Evolutionary conservation across 257 asterid genomes (phyloP), one percentile per base, ranked within the genome.

Genomic region (Solanum paucissectum): DNA sequence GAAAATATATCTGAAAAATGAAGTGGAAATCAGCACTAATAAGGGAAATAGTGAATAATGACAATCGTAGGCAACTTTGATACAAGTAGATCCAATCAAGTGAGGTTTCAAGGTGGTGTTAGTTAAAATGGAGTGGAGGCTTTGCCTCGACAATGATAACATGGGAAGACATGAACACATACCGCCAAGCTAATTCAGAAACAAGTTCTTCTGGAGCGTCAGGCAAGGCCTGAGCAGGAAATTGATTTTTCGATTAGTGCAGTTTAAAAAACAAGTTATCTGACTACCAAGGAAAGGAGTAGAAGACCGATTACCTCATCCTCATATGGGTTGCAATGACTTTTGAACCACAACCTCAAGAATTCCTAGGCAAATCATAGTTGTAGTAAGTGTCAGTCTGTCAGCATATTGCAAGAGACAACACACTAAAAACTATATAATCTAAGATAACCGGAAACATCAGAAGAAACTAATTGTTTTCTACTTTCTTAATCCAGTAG

Each of bases 101-200:
- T 81, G 68, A 81, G 16, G 42, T 49, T 81, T 81, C 68, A 16
- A 9, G 29, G 85, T 29, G 3, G 5, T 29, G 36, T 46, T 46
- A 16, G 68, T 29, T 81, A 29, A 81, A 46, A 16, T 11, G 23
- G 42, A 25, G 27, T 29, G 38, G 40, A 81, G 40, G 42, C 85
- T 27, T 81, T 46, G 66, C 29, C 68, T 46, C 29, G 3, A 29
- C 16, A 29, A 14, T 25, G 32, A 74, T 16, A 36, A 38, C 38
- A 34, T 37, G 75, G 72, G 13, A 83, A 42, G 84, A 68, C 20
- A 77, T 75, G 44, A 86, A 84, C 20, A n/a, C 88, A 68, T 89
- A 96, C 98, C 98, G 92, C 99, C 99, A 95, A 77, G 98, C 96
- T 83, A 97, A 90, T 91, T 97, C 98, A 87, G 96, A 92, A 46